These are phyloP conservation scores for Blastomyces parvus DNA, from an alignment of 2,329 filamentous ascomycete species.

Conservation along the genomic window DNA sequence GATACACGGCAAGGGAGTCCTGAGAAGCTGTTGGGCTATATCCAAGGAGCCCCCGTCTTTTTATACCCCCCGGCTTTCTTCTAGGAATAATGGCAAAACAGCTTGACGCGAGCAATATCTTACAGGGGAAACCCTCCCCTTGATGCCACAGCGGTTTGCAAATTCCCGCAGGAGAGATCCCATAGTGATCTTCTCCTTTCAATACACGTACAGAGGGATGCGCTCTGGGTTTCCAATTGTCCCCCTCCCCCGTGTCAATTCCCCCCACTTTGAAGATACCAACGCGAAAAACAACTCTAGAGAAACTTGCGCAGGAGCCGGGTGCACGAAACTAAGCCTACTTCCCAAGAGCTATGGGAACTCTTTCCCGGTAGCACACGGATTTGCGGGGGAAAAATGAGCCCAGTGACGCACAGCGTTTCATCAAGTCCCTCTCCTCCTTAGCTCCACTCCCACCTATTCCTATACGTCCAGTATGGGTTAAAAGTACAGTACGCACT, in stretches of 20 bases:
- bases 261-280: neutral
- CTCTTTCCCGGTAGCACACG: neutral
- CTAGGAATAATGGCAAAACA: neutral
- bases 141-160: neutral
- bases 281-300: neutral
- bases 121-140: neutral
- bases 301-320: neutral
- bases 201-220: neutral
- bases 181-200: neutral
- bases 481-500: neutral
- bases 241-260: neutral
- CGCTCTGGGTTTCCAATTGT: neutral
- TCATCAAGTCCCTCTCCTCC: neutral
- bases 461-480: neutral
- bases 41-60: neutral
- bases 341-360: neutral
- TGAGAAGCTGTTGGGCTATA: neutral
- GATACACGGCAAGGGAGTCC: neutral
- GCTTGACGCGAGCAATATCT: neutral
- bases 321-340: neutral
- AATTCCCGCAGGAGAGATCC: neutral
- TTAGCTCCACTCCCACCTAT: neutral
- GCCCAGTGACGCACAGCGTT: neutral
- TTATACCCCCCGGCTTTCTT: neutral
- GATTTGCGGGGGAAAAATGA: neutral